These are phyloP conservation scores for Tetrastigma voinierianum DNA, from an alignment of 164 flowering plant species.

Conservation along the genomic window DNA sequence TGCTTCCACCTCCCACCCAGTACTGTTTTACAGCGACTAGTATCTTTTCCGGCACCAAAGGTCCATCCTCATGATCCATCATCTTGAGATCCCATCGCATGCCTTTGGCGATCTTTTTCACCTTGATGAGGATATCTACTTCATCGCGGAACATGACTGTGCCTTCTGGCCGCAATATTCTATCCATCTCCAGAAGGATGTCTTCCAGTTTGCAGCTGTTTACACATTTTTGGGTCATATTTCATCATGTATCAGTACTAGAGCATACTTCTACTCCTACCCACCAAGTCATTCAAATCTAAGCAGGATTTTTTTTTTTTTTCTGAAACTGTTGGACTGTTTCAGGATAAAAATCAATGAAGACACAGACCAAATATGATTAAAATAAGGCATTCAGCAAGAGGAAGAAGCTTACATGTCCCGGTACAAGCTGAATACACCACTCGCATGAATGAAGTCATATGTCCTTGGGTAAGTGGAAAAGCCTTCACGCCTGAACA, in stretches of 20 bases:
- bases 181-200: constrained; percentile 83
- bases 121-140: constrained; percentile 63
- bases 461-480: constrained; percentile 90
- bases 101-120: constrained; percentile 54
- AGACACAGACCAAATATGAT: constrained; percentile 1
- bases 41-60: constrained; percentile 70
- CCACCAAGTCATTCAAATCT: too few species aligned
- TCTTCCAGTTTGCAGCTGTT: constrained; percentile 72
- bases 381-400: background rate
- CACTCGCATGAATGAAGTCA: constrained; percentile 75
- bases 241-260: constrained; percentile 1
- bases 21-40: constrained; percentile 69
- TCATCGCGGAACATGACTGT: constrained; percentile 68
- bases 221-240: background rate
- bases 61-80: constrained; percentile 85
- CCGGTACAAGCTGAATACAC: constrained; percentile 69
- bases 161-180: constrained; percentile 82
- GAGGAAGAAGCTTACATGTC: constrained; percentile 51
- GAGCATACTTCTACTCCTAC: background rate
- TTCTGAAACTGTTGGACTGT: background rate
- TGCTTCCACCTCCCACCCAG: constrained; percentile 56
- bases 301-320: background rate
- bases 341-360: background rate
- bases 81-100: constrained; percentile 72
- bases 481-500: constrained; percentile 87